Evolutionary conservation across 257 asterid species (phyloP).

Genomic region (Primulina eburnea): DNA sequence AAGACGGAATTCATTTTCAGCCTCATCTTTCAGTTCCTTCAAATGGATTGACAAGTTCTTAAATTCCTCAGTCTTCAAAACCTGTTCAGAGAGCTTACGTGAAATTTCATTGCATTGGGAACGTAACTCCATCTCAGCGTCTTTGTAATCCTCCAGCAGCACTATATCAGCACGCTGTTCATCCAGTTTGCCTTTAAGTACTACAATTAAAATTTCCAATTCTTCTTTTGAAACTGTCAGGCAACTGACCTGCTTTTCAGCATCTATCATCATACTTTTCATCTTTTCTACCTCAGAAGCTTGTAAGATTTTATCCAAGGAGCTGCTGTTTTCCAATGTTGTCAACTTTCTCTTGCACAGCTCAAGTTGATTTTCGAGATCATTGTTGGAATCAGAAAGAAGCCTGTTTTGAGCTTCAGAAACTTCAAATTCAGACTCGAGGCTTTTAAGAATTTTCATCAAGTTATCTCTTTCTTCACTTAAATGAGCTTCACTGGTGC

Average conservation of each 20-base stretch:
- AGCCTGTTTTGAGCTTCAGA: constrained; percentile 48
- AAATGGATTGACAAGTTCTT: constrained; percentile 68
- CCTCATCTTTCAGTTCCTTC: constrained; percentile 85
- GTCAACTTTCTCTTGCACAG: constrained; percentile 40
- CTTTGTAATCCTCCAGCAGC: constrained; percentile 42
- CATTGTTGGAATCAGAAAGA: constrained; percentile 51
- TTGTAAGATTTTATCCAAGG: constrained; percentile 33
- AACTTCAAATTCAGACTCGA: constrained; percentile 54
- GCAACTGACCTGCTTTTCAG: constrained; percentile 49
- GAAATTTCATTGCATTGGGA: constrained; percentile 53
- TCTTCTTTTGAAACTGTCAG: constrained; percentile 55
- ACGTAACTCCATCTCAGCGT: constrained; percentile 42
- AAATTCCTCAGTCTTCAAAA: constrained; percentile 69
- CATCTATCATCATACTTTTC: constrained; percentile 31
- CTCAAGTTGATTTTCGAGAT: constrained; percentile 38
- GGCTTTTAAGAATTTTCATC: constrained; percentile 33
- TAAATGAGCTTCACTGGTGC: constrained; percentile 47
- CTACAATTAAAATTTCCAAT: constrained; percentile 48
- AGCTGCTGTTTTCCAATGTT: constrained; percentile 34
- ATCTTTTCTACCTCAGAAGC: constrained; percentile 44
- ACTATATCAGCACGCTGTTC: constrained; percentile 40
- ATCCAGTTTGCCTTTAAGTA: constrained; percentile 51
- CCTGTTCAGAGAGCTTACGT: constrained; percentile 63
- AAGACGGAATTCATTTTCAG: constrained; percentile 61
- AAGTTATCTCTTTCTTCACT: constrained; percentile 44